phyloP scores from a whole-genome alignment of 1,139 yeast genomes.

The Lodderomyces parapsilosis region DNA sequence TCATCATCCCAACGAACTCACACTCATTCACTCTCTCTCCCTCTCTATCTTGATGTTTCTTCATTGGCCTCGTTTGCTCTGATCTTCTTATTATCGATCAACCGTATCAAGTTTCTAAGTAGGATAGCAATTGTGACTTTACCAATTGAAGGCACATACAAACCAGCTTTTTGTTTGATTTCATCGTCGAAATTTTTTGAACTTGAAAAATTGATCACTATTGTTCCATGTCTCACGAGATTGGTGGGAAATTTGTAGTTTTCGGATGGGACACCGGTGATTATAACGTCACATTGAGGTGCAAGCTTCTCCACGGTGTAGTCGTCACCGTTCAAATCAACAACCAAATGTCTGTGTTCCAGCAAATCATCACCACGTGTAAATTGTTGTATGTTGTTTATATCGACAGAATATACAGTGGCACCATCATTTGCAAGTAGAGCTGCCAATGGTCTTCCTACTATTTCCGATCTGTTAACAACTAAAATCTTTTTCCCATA shows the following conservation, averaged over 20 bases:
- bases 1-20: too few relatives aligned
- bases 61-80: constrained; percentile 16
- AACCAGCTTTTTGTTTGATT: constrained; percentile 80
- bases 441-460: constrained; percentile 96
- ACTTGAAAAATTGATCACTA: constrained; percentile 85
- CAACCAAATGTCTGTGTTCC: constrained; percentile 80
- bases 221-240: constrained; percentile 80
- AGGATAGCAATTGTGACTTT: constrained; percentile 95
- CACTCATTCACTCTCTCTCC: too few relatives aligned
- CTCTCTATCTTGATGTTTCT: too few relatives aligned
- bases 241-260: constrained; percentile 83
- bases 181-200: constrained; percentile 80
- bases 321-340: constrained; percentile 53
- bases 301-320: constrained; percentile 62
- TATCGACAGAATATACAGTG: constrained; percentile 86
- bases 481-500: constrained; percentile 90
- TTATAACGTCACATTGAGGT: constrained; percentile 79
- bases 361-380: constrained; percentile 92
- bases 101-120: constrained; percentile 78
- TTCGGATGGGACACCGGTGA: constrained; percentile 91
- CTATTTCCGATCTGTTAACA: constrained; percentile 92
- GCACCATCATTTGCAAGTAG: constrained; percentile 97
- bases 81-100: constrained; percentile 60
- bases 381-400: constrained; percentile 83
- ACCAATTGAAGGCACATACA: constrained; percentile 94